Percentiles rank a stretch among this genome's conserved stretches.
Conservation (phyloP, 495 filamentous ascomycete genomes). For the Chaetomidium leptoderma region DNA sequence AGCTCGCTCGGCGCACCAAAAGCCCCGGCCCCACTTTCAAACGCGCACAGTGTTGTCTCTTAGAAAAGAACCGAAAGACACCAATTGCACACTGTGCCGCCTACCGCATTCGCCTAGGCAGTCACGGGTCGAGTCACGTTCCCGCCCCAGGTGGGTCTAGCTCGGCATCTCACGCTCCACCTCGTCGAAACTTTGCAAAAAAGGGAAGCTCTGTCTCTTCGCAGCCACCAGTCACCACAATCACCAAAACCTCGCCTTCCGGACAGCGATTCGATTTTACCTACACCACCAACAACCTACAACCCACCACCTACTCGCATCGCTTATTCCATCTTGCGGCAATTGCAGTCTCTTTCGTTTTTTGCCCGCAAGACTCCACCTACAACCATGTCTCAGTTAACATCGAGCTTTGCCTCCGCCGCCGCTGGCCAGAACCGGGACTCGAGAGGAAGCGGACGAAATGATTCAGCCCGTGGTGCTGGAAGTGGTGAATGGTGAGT, state of each 20-base stretch:
- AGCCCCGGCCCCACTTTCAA: not conserved
- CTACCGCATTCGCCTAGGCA: not conserved
- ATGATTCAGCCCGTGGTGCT: conserved; percentile 27
- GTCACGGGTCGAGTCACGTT: conserved; percentile 33
- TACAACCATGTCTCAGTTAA: conserved; percentile 64
- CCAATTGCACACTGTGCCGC: not conserved
- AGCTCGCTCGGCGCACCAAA: no score
- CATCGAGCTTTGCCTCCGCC: conserved; percentile 79
- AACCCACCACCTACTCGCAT: not conserved
- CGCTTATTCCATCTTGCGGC: conserved; percentile 7
- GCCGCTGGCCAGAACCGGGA: conserved; percentile 68
- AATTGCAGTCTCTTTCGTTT: conserved; percentile 9
- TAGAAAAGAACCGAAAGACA: not conserved
- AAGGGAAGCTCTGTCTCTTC: conserved; percentile 20
- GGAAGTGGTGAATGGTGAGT: conserved; percentile 39
- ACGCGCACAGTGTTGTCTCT: conserved; percentile 13
- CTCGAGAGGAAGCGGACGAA: conserved; percentile 32
- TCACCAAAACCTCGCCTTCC: conserved; percentile 6
- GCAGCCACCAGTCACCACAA: conserved; percentile 14
- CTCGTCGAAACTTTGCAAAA: conserved; percentile 32
- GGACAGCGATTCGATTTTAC: conserved; percentile 9
- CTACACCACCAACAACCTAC: conserved; percentile 12
- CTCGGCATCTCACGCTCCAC: conserved; percentile 31
- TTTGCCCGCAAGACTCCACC: not conserved
- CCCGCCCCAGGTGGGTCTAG: conserved; percentile 12